Evolutionary conservation across 1,284 basidiomycete genomes (phyloP), one percentile per base, ranked within the genome.

Genomic region (Phylloporus gajari): DNA sequence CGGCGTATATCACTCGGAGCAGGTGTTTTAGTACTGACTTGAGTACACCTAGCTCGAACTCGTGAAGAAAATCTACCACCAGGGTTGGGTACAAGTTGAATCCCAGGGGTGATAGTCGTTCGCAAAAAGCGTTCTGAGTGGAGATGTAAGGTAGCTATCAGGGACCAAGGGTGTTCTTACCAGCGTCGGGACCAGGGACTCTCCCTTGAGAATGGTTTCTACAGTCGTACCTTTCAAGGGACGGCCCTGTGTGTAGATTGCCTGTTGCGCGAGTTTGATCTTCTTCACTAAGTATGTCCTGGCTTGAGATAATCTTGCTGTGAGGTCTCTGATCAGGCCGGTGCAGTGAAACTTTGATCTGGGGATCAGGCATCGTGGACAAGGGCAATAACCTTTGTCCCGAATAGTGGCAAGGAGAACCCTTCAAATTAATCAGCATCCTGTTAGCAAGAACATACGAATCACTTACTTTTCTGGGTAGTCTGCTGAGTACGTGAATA

Each of bases 271-370:
- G 25, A 12, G 58, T 21, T 7, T 38, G 30, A 67, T 27, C 32
- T 67, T 67, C 3, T 46, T 30, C 13, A 5, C 1, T 3, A 60
- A 48, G 42, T 67, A 67, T 27, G 51, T 66, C n/a, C 48, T 23
- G 9, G 58, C 46, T 3, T 3, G 27, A 38, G 59, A 61, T 5
- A 63, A 2, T 12, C 71, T 63, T 1, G 65, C 25, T 0, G 2
- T 3, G 0, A 67, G 12, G 27, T 72, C 69, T 51, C 35, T 63
- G 4, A 64, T 0, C 0, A 71, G 48, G 3, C 65, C 58, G 2
- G 38, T 58, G 35, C 17, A 6, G 38, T 71, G 40, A 5, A 72
- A 72, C 8, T 2, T n/a, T 42, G 35, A 68, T 32, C 32, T 72
- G 0, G 64, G 38, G 23, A 73, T 38, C 5, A 72, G 53, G 15